A percentile compares a stretch with the other conserved stretches of the same genome.
Evolutionary conservation across 495 filamentous ascomycete species (phyloP).

Genomic region (Sordaria brevicollis): DNA sequence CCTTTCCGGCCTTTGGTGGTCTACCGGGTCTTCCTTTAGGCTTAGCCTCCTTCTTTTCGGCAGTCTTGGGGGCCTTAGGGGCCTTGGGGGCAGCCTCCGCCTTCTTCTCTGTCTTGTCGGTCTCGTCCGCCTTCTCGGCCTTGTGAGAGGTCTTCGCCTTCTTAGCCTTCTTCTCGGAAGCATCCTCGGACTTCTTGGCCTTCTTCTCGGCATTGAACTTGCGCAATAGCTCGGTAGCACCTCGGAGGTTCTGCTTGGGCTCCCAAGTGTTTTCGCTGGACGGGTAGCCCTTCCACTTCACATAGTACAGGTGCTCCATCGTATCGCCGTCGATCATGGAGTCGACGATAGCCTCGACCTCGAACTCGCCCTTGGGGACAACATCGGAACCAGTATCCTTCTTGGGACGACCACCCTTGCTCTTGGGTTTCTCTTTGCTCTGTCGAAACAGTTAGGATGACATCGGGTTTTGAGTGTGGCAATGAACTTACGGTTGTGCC

Average conservation of each 20-base stretch:
- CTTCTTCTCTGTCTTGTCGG: conserved; percentile 4
- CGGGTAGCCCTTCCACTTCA: conserved; percentile 34
- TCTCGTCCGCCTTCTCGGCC: neutral
- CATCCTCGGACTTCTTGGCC: conserved; percentile 6
- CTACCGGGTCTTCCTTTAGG: neutral
- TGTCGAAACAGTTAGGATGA: conserved; percentile 1
- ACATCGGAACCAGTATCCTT: conserved; percentile 5
- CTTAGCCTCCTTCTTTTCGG: neutral
- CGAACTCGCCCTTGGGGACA: conserved; percentile 17
- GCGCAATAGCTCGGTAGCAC: conserved; percentile 15
- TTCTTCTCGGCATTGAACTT: conserved; percentile 19
- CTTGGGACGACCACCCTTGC: conserved; percentile 9
- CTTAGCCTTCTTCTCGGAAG: neutral
- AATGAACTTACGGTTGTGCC: conserved; percentile 4
- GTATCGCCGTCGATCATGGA: conserved; percentile 21
- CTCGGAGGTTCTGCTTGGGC: conserved; percentile 23
- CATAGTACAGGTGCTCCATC: conserved; percentile 22
- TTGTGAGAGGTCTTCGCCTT: neutral
- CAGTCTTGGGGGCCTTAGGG: neutral
- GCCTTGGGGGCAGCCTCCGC: conserved; percentile 6
- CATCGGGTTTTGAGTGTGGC: no score
- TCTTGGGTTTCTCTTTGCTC: conserved; percentile 8
- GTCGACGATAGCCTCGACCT: conserved; percentile 29
- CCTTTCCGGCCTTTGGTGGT: neutral
- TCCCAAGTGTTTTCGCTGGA: conserved; percentile 32